A percentile compares a stretch with the other conserved stretches of the same genome.
phyloP scores from a whole-genome alignment of 2,329 filamentous ascomycete genomes.

The Zymoseptoria passerinii region DNA sequence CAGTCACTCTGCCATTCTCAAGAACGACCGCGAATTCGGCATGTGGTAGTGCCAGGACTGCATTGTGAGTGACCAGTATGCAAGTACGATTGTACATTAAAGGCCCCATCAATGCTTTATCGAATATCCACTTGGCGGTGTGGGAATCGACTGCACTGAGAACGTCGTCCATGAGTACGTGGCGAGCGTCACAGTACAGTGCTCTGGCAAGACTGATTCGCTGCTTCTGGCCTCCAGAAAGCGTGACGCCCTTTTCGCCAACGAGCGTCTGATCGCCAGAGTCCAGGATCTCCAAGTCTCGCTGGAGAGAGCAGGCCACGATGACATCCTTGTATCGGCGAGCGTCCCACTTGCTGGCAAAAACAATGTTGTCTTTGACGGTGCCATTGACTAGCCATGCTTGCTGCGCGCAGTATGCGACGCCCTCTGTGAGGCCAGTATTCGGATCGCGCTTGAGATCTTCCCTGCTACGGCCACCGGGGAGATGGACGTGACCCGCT shows the following conservation, averaged over 20 bases:
- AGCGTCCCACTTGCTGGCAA: conserved; percentile 72
- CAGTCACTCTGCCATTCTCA: conserved; percentile 72
- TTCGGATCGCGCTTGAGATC: conserved; percentile 73
- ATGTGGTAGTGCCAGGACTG: conserved; percentile 73
- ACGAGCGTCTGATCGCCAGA: conserved; percentile 88
- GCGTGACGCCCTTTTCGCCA: conserved; percentile 91
- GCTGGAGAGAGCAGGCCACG: conserved; percentile 80
- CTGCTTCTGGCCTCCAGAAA: conserved; percentile 96
- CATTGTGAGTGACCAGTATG: conserved; percentile 91
- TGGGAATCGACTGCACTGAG: conserved; percentile 95
- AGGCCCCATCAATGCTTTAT: conserved; percentile 79
- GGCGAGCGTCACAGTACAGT: conserved; percentile 88
- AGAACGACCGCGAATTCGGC: conserved; percentile 76
- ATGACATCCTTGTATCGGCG: conserved; percentile 81
- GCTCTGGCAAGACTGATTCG: conserved; percentile 93
- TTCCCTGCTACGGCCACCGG: conserved; percentile 76
- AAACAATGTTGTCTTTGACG: conserved; percentile 93
- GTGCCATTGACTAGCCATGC: conserved; percentile 95
- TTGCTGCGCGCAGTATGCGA: conserved; percentile 94
- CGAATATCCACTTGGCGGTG: conserved; percentile 96
- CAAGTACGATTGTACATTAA: conserved; percentile 86
- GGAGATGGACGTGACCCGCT: conserved; percentile 72
- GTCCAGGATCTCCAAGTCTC: conserved; percentile 86
- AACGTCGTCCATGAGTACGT: conserved; percentile 88
- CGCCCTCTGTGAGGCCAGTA: conserved; percentile 79